phyloP scores from a whole-genome alignment of 345 rosid genomes.

The Camelina laxa region DNA sequence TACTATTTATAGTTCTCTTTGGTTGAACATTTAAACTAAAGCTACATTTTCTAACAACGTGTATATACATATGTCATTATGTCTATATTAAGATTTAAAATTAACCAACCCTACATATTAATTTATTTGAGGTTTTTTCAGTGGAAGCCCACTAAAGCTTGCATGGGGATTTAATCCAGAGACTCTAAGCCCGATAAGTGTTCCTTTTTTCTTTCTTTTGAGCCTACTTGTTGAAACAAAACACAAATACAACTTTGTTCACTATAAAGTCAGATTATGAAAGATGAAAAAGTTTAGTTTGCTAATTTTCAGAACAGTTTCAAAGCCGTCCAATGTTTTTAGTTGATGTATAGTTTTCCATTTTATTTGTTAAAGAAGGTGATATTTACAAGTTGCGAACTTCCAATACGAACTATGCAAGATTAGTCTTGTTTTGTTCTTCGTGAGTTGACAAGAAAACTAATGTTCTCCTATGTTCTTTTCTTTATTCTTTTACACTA shows the following conservation, averaged over 20 bases:
- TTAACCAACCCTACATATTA: not conserved
- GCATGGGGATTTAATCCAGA: not conserved
- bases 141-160: not conserved
- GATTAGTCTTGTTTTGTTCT: not conserved
- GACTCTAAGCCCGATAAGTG: not conserved
- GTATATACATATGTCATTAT: too few species aligned
- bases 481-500: not conserved
- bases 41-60: constrained; percentile 7
- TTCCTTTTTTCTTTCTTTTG: not conserved
- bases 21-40: constrained; percentile 7
- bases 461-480: not conserved
- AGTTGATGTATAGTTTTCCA: not conserved
- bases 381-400: not conserved
- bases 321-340: not conserved
- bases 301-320: not conserved
- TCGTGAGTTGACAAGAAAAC: not conserved
- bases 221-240: too few species aligned
- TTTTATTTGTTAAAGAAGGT: not conserved
- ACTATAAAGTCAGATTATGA: not conserved
- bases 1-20: constrained; percentile 7
- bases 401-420: not conserved
- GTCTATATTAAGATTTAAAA: not conserved
- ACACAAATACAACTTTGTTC: too few species aligned
- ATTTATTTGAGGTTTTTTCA: not conserved
- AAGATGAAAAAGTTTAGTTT: not conserved